phyloP scores from a whole-genome alignment of 2,329 filamentous ascomycete genomes.

The Colletotrichum liriopes region DNA sequence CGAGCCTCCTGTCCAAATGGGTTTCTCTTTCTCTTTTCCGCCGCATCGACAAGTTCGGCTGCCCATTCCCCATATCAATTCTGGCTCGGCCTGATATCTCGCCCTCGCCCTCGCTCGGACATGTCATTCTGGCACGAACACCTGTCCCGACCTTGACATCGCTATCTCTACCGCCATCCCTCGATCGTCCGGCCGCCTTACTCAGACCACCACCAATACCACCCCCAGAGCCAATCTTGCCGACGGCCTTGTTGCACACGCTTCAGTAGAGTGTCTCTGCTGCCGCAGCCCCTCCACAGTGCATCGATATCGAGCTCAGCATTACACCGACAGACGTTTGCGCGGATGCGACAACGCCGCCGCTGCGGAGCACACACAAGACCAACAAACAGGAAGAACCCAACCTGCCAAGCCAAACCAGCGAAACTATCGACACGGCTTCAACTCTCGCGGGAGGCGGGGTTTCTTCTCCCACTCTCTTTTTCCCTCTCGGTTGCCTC shows the following conservation, averaged over 20 bases:
- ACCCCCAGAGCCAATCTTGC: not conserved
- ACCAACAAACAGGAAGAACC: conserved; percentile 1
- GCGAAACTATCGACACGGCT: conserved; percentile 32
- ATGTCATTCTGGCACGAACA: too few species aligned
- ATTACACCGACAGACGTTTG: not conserved
- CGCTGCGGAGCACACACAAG: conserved; percentile 1
- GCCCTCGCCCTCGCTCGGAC: too few species aligned
- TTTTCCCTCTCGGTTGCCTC: conserved; percentile 6
- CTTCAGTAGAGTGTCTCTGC: not conserved
- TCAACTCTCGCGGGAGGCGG: not conserved
- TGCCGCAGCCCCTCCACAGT: not conserved
- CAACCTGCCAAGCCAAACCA: conserved; percentile 32
- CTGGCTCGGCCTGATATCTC: too few species aligned
- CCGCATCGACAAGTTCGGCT: conserved; percentile 5
- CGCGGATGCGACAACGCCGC: conserved; percentile 29
- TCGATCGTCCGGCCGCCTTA: conserved; percentile 1
- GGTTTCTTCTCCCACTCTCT: conserved; percentile 16
- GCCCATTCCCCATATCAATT: conserved; percentile 15
- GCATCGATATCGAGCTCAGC: not conserved
- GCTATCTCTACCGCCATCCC: conserved; percentile 3
- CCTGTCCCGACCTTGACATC: conserved; percentile 8
- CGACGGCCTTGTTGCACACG: conserved; percentile 1
- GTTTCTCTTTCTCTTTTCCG: not conserved
- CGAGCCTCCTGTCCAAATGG: conserved; percentile 2
- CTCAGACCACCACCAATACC: conserved; percentile 9